A percentile compares a stretch with the other conserved stretches of the same genome.
These are phyloP conservation scores for Hansenula sp. DNA, from an alignment of 1,139 yeast species.

Conservation along the genomic window DNA sequence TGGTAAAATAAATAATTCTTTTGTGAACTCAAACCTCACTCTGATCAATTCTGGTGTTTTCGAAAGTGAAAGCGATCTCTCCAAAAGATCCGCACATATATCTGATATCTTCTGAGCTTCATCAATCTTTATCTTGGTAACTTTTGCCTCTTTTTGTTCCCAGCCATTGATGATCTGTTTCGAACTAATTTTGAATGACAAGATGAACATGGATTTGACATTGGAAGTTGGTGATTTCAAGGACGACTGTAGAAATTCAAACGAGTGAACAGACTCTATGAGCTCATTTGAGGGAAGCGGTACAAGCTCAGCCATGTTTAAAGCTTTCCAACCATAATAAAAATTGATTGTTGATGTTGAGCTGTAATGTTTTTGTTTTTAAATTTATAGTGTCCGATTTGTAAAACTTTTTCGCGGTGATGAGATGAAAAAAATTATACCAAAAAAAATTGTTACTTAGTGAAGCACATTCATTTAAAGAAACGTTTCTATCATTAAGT, in stretches of 20 bases:
- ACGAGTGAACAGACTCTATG: background rate
- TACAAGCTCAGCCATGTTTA: background rate
- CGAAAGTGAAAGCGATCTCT: background rate
- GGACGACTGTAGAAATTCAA: background rate
- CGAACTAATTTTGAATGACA: background rate
- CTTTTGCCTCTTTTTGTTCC: constrained; percentile 1
- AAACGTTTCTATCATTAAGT: too few species aligned
- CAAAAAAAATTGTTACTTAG: too few species aligned
- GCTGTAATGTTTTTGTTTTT: background rate
- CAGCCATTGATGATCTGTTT: constrained; percentile 1
- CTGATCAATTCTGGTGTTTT: background rate
- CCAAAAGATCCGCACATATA: background rate
- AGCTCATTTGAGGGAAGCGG: constrained; percentile 1
- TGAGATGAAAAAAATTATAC: too few species aligned
- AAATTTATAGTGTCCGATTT: background rate
- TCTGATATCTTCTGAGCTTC: background rate
- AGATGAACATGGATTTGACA: background rate
- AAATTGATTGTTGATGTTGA: too few species aligned
- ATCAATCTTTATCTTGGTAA: background rate
- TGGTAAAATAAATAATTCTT: constrained; percentile 1
- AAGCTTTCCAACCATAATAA: too few species aligned
- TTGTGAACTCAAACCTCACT: background rate
- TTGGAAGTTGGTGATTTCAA: background rate
- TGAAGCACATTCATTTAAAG: too few species aligned
- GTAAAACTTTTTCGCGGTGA: background rate